These are phyloP conservation scores for Xylaria sp. DNA, from an alignment of 2,329 filamentous ascomycete species.

Conservation along the genomic window DNA sequence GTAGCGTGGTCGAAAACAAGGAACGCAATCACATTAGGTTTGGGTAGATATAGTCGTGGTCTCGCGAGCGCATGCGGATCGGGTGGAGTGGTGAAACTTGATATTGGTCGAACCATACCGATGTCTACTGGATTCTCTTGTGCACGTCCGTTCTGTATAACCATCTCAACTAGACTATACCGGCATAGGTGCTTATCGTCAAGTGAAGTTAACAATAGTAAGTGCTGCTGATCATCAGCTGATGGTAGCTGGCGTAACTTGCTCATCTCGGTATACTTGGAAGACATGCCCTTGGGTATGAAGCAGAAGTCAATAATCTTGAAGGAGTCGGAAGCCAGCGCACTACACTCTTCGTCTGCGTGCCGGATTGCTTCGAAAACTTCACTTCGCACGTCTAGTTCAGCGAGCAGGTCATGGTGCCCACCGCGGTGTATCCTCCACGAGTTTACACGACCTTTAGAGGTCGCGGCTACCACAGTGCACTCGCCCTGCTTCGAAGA, in stretches of 20 bases:
- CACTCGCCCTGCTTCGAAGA: constrained; percentile 79
- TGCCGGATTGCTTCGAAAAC: constrained; percentile 68
- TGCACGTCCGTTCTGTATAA: constrained; percentile 58
- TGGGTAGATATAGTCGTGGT: constrained; percentile 78
- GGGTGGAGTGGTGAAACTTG: constrained; percentile 64
- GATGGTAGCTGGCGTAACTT: constrained; percentile 57
- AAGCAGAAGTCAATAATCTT: constrained; percentile 83
- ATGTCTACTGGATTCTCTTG: constrained; percentile 52
- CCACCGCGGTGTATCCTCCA: constrained; percentile 92
- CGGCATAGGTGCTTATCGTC: constrained; percentile 57
- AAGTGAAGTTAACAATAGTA: constrained; percentile 67
- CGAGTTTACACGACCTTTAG: constrained; percentile 76
- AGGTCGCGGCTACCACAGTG: constrained; percentile 79
- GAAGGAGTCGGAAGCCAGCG: constrained; percentile 63
- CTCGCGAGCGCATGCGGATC: constrained; percentile 49
- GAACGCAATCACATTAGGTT: constrained; percentile 80
- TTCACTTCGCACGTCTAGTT: constrained; percentile 71
- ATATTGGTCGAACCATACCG: constrained; percentile 71
- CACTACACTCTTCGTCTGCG: constrained; percentile 54
- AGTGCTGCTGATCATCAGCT: constrained; percentile 60
- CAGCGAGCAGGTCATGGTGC: constrained; percentile 75
- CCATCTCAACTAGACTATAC: constrained; percentile 78
- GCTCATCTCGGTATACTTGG: constrained; percentile 56
- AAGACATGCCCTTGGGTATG: constrained; percentile 59
- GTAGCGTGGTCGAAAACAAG: constrained; percentile 80